A percentile compares a stretch with the other conserved stretches of the same genome.
Conservation (phyloP, 192 early-diverging fungal genomes). For the Umbelopsis isabellina region DNA sequence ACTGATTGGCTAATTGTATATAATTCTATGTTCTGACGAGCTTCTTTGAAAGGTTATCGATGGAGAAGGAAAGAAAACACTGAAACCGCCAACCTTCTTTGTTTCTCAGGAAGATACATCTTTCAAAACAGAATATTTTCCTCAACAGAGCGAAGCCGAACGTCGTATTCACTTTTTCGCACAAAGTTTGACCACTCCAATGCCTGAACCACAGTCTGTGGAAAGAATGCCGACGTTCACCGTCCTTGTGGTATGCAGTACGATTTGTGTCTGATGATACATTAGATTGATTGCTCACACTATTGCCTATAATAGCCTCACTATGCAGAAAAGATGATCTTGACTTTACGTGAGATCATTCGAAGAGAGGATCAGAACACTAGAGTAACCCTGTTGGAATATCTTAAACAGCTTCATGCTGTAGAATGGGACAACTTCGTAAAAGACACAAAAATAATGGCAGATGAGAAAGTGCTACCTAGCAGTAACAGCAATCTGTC, state of each 20-base stretch:
- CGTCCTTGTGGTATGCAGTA: conserved; percentile 60
- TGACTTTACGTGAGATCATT: conserved; percentile 83
- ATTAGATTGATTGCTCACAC: neutral
- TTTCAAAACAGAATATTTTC: conserved; percentile 73
- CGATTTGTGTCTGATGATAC: neutral
- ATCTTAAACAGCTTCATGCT: conserved; percentile 75
- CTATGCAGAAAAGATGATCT: conserved; percentile 84
- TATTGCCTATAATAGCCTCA: conserved; percentile 54
- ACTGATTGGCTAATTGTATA: neutral
- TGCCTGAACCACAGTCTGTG: conserved; percentile 78
- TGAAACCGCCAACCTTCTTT: conserved; percentile 79
- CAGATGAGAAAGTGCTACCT: conserved; percentile 58
- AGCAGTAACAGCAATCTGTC: conserved; percentile 31
- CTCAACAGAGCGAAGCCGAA: conserved; percentile 77
- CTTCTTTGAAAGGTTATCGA: conserved; percentile 26
- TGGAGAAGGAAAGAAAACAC: conserved; percentile 61
- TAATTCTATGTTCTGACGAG: neutral
- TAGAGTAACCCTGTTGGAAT: conserved; percentile 81
- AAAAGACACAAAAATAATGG: conserved; percentile 81
- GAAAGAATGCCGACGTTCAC: conserved; percentile 87
- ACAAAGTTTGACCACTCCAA: conserved; percentile 78
- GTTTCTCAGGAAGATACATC: conserved; percentile 75
- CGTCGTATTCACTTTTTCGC: conserved; percentile 87
- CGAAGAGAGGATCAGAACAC: conserved; percentile 81
- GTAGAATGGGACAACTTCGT: conserved; percentile 93